Evolutionary conservation across 495 filamentous ascomycete species (phyloP), one percentile per base, ranked within the genome.

Genomic region (Lichenothelia convexa): DNA sequence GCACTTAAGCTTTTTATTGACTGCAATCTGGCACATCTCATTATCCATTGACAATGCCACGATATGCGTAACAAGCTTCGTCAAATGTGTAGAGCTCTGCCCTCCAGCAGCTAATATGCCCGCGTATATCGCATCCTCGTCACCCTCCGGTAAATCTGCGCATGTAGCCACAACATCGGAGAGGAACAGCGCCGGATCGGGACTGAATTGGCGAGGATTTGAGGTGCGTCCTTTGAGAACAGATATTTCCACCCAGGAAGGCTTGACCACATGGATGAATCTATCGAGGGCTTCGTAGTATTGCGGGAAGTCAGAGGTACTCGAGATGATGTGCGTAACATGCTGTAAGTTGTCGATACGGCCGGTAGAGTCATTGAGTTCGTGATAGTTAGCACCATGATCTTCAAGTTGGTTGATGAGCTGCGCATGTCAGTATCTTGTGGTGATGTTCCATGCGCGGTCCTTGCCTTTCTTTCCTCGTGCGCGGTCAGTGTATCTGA

Each of bases 81-180:
- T 74, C 13, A 93, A 48, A 27, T 66, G 61, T 36, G 68, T 65
- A 15, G 72, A 74, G 46, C 84, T 80, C 50, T 79, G 65, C 27
- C 89, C 89, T 20, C 89, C 89, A 58, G 91, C 77, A 0, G 91
- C 87, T 42, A 91, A 56, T 3, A 92, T 80, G 3, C 82, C 89
- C 2, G 84, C 89, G 33, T 78, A 71, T 36, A 99, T 93, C 0
- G 83, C 78, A 55, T 95, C 87, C 51, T 84, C 79, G 57, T 99
- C 89, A 9, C 70, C 76, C n/a, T 69, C 57, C 3, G 89, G 89
- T 32, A 99, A 73, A 42, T 91, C 82, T 3, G 68, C 73, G 46
- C 75, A 83, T 15, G 74, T 74, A 2, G 89, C 55, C 8, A 79
- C 65, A 30, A 92, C 74, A 44, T 78, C 76, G 31, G 78, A 83